These are phyloP conservation scores for Aristolochia californica DNA, from an alignment of 164 flowering plant genomes.

Conservation along the genomic window DNA sequence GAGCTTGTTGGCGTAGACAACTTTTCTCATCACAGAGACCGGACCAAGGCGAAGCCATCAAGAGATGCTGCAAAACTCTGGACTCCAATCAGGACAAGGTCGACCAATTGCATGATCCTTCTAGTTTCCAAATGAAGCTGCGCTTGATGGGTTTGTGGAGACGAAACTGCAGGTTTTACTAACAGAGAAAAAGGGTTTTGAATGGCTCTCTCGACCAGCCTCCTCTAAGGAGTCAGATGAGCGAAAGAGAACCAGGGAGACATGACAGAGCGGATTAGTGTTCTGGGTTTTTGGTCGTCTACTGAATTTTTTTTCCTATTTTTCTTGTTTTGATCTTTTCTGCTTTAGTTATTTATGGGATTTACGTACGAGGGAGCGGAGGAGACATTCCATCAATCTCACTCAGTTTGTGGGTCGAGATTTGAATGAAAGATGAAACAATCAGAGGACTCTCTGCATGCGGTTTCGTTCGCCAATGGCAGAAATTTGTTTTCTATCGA, in stretches of 20 bases:
- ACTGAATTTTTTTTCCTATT: neutral
- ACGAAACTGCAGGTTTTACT: neutral
- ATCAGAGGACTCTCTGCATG: neutral
- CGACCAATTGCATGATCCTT: neutral
- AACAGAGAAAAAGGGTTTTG: neutral
- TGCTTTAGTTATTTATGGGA: neutral
- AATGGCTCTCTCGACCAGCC: neutral
- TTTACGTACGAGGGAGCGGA: neutral
- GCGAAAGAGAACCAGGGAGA: neutral
- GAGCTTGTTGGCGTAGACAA: neutral
- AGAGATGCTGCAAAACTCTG: neutral
- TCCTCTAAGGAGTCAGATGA: neutral
- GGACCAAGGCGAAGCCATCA: neutral
- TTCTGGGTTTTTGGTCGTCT: neutral
- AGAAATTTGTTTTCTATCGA: too few relatives aligned
- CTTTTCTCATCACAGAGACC: neutral
- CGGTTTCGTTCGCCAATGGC: neutral
- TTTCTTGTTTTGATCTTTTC: neutral
- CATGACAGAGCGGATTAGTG: neutral
- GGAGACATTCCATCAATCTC: neutral
- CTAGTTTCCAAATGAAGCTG: neutral
- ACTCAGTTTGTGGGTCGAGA: slow-evolving; percentile 1
- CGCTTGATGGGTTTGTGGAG: neutral
- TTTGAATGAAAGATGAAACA: slow-evolving; percentile 1
- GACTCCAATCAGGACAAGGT: neutral